A percentile compares a stretch with the other conserved stretches of the same genome.
Evolutionary conservation across 768 basidiomycete species (phyloP).

Genomic region (Tulasnella sp.): DNA sequence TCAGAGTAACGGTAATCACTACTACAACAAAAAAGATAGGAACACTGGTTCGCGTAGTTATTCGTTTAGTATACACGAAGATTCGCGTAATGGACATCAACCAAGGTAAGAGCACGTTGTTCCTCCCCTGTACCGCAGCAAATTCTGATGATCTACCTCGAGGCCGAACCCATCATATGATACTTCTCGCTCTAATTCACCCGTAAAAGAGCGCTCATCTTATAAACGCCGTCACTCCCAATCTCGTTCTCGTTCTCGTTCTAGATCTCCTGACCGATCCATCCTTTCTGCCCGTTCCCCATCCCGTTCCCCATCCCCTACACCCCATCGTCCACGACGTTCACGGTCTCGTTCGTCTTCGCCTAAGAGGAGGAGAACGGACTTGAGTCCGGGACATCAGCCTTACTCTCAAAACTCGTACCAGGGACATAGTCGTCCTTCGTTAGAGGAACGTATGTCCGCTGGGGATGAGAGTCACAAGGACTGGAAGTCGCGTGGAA

Average conservation of each 20-base stretch:
- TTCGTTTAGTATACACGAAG: constrained; percentile 4
- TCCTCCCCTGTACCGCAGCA: not conserved
- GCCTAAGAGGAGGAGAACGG: too few species aligned
- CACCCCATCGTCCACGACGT: too few species aligned
- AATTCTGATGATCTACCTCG: not conserved
- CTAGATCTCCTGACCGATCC: constrained; percentile 2
- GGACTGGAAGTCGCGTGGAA: too few species aligned
- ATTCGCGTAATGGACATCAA: not conserved
- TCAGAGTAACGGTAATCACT: constrained; percentile 6
- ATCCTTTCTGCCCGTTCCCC: too few species aligned
- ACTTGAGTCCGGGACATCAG: too few species aligned
- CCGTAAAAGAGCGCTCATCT: not conserved
- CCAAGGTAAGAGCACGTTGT: not conserved
- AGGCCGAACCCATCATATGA: not conserved
- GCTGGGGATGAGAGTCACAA: not conserved
- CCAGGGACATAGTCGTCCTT: too few species aligned
- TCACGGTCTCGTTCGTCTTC: too few species aligned
- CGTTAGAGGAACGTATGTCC: not conserved
- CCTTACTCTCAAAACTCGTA: too few species aligned
- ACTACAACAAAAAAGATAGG: constrained; percentile 10
- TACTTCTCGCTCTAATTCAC: not conserved
- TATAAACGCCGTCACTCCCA: constrained; percentile 6
- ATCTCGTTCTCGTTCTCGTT: constrained; percentile 14
- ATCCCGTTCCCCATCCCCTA: constrained; percentile 11
- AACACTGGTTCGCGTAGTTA: not conserved